Percentiles rank a stretch among this genome's conserved stretches.
Conservation (phyloP, 345 rosid species). For the Passiflora organensis region DNA sequence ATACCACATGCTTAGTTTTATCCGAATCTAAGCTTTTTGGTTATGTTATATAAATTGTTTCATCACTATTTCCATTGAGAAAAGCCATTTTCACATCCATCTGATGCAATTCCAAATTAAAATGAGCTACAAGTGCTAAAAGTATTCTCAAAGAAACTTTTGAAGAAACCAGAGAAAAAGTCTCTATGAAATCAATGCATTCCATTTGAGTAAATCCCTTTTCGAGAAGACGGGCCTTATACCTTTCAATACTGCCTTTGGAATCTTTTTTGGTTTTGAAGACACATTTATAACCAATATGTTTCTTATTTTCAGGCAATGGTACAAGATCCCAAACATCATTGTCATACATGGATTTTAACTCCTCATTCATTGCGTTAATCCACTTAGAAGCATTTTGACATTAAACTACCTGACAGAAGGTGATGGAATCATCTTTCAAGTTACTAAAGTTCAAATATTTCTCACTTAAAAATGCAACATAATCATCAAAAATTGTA, state of each 20-base stretch:
- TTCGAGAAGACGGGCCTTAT: neutral
- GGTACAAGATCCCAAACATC: neutral
- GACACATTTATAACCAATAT: neutral
- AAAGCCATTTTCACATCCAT: neutral
- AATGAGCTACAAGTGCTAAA: neutral
- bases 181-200: neutral
- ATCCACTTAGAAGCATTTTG: slow-evolving; percentile 1
- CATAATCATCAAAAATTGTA: neutral
- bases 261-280: neutral
- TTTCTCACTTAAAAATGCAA: slow-evolving; percentile 1
- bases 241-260: neutral
- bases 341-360: neutral
- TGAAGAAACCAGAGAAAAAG: neutral
- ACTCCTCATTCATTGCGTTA: slow-evolving; percentile 3
- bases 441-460: neutral
- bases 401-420: neutral
- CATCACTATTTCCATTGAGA: slow-evolving; percentile 1
- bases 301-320: neutral
- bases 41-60: neutral
- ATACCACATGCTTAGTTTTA: neutral
- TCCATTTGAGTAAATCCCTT: neutral
- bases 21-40: neutral
- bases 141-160: neutral
- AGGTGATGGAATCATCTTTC: neutral
- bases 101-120: neutral